phyloP scores from a whole-genome alignment of 1,284 basidiomycete species.

The Kwoniella shivajii region DNA sequence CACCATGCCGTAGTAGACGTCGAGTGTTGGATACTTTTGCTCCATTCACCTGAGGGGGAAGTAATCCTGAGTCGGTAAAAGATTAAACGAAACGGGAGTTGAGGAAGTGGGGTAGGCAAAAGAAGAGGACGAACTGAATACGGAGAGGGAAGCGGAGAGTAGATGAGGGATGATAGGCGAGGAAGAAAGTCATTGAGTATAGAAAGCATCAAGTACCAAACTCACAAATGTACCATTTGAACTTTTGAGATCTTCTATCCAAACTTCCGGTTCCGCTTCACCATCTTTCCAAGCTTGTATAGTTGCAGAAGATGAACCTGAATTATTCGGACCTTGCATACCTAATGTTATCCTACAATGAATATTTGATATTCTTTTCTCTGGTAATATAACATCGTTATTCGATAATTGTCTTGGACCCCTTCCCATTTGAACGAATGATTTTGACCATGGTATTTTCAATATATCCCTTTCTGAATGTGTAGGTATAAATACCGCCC shows the following conservation, averaged over 20 bases:
- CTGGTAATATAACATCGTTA: slow-evolving; percentile 47
- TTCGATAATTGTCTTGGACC: slow-evolving; percentile 28
- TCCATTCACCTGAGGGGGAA: slow-evolving; percentile 67
- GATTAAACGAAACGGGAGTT: neutral
- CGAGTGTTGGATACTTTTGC: slow-evolving; percentile 61
- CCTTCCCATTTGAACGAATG: slow-evolving; percentile 47
- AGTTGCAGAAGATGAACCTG: slow-evolving; percentile 17
- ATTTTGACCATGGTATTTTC: slow-evolving; percentile 50
- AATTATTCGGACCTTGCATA: slow-evolving; percentile 27
- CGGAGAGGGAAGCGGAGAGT: no score
- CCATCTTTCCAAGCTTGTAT: slow-evolving; percentile 39
- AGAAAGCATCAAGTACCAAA: no score
- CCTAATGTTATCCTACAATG: slow-evolving; percentile 49
- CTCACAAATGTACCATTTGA: slow-evolving; percentile 85
- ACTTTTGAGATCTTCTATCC: slow-evolving; percentile 67
- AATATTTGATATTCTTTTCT: slow-evolving; percentile 50
- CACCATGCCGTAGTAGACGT: slow-evolving; percentile 70
- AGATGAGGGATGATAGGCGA: no score
- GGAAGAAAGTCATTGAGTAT: no score
- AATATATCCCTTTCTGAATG: slow-evolving; percentile 44
- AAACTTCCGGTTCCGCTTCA: slow-evolving; percentile 60
- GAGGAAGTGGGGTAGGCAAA: neutral
- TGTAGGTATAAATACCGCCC: slow-evolving; percentile 53
- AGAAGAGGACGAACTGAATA: neutral
- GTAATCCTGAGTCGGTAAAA: neutral